Evolutionary conservation across 139 green algal species (phyloP).

Genomic region (Auxenochlorella pyrenoidosa): DNA sequence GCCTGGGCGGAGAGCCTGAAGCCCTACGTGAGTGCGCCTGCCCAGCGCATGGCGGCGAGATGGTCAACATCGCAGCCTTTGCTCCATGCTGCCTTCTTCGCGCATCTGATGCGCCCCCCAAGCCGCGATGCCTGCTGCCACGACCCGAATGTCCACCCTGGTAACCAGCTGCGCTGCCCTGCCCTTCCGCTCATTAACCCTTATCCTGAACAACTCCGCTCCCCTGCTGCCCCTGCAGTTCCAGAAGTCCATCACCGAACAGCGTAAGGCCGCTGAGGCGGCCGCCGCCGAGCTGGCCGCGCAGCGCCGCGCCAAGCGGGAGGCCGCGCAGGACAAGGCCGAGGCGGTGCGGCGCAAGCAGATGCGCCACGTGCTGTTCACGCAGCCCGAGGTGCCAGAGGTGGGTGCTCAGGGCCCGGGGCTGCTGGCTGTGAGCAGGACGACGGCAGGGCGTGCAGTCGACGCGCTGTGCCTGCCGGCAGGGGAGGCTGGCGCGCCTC

Average conservation of each 20-base stretch:
- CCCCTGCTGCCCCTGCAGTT: not conserved
- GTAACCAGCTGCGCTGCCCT: no score
- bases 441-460: not conserved
- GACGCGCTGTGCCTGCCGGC: no score
- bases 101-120: no score
- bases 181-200: no score
- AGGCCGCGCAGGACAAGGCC: slow-evolving; percentile 38
- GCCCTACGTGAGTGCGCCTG: not conserved
- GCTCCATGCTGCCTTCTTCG: not conserved
- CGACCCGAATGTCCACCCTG: no score
- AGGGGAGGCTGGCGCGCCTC: no score
- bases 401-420: not conserved
- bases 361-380: slow-evolving; percentile 68
- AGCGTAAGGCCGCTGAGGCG: slow-evolving; percentile 25
- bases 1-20: slow-evolving; percentile 40
- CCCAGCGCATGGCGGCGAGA: not conserved
- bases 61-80: no score
- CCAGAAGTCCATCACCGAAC: slow-evolving; percentile 18
- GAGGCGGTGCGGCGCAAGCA: slow-evolving; percentile 53
- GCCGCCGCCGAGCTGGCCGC: not conserved
- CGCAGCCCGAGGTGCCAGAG: slow-evolving; percentile 47
- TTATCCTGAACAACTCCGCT: not conserved
- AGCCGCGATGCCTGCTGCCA: no score
- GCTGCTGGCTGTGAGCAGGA: not conserved
- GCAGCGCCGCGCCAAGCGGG: not conserved